Percentiles rank a stretch among this genome's conserved stretches.
phyloP scores from a whole-genome alignment of 2,329 filamentous ascomycete genomes.

The Fusarium neocosmosporiellum region DNA sequence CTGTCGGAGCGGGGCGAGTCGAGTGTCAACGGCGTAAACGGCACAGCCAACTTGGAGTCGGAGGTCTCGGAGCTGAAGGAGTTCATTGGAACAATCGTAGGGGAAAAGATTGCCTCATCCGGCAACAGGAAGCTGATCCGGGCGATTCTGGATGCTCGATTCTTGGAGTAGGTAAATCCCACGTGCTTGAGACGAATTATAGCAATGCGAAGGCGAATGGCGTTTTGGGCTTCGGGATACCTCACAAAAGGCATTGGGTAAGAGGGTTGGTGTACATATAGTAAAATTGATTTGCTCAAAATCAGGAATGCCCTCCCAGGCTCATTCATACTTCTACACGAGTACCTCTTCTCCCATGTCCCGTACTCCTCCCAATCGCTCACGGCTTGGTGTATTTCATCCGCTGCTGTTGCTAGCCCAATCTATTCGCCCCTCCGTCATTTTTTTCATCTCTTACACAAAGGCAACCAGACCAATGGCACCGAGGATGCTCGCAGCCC shows the following conservation, averaged over 20 bases:
- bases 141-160: conserved; percentile 65
- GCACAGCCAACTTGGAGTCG: conserved; percentile 46
- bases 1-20: conserved; percentile 51
- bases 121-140: conserved; percentile 61
- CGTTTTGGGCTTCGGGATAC: conserved; percentile 38
- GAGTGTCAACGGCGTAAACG: conserved; percentile 55
- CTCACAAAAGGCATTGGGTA: conserved; percentile 31
- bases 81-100: conserved; percentile 66
- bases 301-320: conserved; percentile 34
- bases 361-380: conserved; percentile 15
- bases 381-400: conserved; percentile 25
- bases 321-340: conserved; percentile 36
- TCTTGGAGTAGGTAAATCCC: conserved; percentile 55
- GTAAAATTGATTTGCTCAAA: conserved; percentile 39
- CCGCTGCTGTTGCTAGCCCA: conserved; percentile 17
- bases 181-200: neutral
- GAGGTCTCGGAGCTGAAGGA: conserved; percentile 61
- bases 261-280: conserved; percentile 33
- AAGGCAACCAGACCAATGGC: conserved; percentile 61
- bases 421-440: neutral
- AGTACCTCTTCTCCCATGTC: conserved; percentile 6
- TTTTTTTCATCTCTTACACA: conserved; percentile 49
- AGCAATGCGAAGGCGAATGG: conserved; percentile 39
- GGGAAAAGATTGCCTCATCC: conserved; percentile 58
- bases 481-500: conserved; percentile 58